A percentile compares a stretch with the other conserved stretches of the same genome.
phyloP scores from a whole-genome alignment of 2,329 filamentous ascomycete species.

The Exophiala sideris region DNA sequence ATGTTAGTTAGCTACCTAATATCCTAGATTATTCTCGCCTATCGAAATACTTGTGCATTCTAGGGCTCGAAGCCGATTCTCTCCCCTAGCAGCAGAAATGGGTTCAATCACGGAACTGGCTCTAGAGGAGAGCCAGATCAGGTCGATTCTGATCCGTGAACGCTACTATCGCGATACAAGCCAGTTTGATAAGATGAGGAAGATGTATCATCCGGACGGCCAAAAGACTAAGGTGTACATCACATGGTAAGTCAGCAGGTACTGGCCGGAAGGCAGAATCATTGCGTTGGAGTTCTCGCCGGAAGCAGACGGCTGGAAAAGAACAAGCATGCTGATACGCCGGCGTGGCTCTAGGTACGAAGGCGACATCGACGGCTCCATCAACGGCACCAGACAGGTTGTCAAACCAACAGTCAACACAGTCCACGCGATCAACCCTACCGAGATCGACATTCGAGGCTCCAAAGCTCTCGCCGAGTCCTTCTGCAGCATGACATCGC shows the following conservation, averaged over 20 bases:
- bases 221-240: conserved; percentile 16
- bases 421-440: conserved; percentile 1
- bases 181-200: conserved; percentile 20
- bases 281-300: too few species aligned
- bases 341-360: conserved; percentile 8
- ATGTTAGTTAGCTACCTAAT: too few species aligned
- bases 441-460: neutral
- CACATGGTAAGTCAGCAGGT: conserved; percentile 10
- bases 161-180: conserved; percentile 21
- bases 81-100: too few species aligned
- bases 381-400: neutral
- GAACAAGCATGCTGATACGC: too few species aligned
- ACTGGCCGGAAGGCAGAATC: neutral
- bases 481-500: conserved; percentile 8
- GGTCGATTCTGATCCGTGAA: conserved; percentile 9
- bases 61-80: too few species aligned
- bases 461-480: conserved; percentile 15
- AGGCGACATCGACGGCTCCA: conserved; percentile 12
- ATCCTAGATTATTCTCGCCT: too few species aligned
- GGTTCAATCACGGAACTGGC: too few species aligned
- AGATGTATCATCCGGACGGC: conserved; percentile 17
- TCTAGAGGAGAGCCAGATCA: conserved; percentile 4
- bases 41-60: too few species aligned
- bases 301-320: too few species aligned
- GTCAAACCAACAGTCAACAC: neutral